Evolutionary conservation across 495 filamentous ascomycete genomes (phyloP).

Genomic region (Ascobolus immersus): DNA sequence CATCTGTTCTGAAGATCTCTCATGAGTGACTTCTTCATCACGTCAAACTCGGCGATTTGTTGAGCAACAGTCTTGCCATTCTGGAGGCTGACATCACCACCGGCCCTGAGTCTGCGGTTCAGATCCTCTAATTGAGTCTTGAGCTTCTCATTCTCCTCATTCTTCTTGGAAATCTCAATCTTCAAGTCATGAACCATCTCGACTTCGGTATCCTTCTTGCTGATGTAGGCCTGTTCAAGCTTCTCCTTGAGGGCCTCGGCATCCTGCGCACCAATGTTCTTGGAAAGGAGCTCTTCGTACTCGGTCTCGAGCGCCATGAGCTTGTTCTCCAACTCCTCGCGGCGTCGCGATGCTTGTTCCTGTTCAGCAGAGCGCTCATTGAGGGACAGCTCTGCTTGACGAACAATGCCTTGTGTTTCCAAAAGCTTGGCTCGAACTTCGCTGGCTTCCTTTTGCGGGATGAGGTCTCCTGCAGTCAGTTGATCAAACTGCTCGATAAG

Average conservation of each 20-base stretch:
- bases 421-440: constrained; percentile 50
- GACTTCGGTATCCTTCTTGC: constrained; percentile 42
- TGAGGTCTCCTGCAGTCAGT: constrained; percentile 48
- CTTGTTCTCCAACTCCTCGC: constrained; percentile 46
- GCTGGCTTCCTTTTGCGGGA: constrained; percentile 57
- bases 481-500: constrained; percentile 59
- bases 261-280: constrained; percentile 54
- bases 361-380: constrained; percentile 37
- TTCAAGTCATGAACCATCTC: constrained; percentile 47
- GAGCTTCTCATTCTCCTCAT: constrained; percentile 51
- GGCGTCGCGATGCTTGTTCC: constrained; percentile 35
- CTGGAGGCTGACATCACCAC: constrained; percentile 31
- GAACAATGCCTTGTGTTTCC: constrained; percentile 75
- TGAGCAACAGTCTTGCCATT: constrained; percentile 89
- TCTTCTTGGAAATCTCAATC: constrained; percentile 41
- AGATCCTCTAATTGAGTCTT: constrained; percentile 49
- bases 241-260: constrained; percentile 57
- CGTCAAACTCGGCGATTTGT: constrained; percentile 92
- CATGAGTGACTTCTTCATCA: constrained; percentile 99
- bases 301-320: constrained; percentile 47
- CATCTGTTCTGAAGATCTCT: constrained; percentile 93
- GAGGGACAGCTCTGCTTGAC: constrained; percentile 69
- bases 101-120: constrained; percentile 38
- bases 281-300: constrained; percentile 55
- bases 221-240: constrained; percentile 47